Base-by-base conservation (phyloP, 1,284 basidiomycete species). In the Puccinia brachypodii region DNA sequence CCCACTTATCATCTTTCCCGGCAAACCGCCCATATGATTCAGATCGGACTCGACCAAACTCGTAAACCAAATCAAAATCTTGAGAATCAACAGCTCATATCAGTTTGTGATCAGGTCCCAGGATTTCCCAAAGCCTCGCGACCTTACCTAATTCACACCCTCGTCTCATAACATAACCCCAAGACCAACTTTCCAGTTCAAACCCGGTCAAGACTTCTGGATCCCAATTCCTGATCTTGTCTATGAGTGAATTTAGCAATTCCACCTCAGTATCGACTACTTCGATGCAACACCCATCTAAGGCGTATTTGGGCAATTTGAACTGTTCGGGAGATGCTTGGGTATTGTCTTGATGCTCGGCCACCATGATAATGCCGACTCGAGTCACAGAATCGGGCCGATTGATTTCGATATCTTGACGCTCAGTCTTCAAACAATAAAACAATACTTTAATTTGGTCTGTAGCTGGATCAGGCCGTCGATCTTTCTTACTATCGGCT, bases 171-270 rank as follows among this genome's bases (percentile, higher is more conserved):
- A 98, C 87, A 87, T 95, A 98, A 0, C 95, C 95, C 96, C 96
- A 99, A 0, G 93, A 95, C 0, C 90, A 89, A 22, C 89, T 89
- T 85, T 98, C 94, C 16, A 97, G 89, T 84, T 99, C 96, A 93
- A 94, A 98, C 11, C 96, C 96, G 0, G 91, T 90, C 1, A 99
- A 86, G 62, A 98, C 92, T 86, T 99, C 96, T 0, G 96, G 96
- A 87, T 99, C 95, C 85, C 93, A 88, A 0, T 91, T 90, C 33
- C 91, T 87, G 1, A 97, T 90, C 31, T 91, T 87, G 85, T 98
- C 94, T 40, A 94, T 89, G 9, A 95, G 85, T 66, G 88, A 88
- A 84, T 96, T 96, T 82, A 98, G 88, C 22, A 98, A 87, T 40
- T 95, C 95, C 14, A 95, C 88, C 87, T 99, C 96, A 69, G 87